phyloP scores from a whole-genome alignment of 306 rosid genomes.

The Quercus glauca region DNA sequence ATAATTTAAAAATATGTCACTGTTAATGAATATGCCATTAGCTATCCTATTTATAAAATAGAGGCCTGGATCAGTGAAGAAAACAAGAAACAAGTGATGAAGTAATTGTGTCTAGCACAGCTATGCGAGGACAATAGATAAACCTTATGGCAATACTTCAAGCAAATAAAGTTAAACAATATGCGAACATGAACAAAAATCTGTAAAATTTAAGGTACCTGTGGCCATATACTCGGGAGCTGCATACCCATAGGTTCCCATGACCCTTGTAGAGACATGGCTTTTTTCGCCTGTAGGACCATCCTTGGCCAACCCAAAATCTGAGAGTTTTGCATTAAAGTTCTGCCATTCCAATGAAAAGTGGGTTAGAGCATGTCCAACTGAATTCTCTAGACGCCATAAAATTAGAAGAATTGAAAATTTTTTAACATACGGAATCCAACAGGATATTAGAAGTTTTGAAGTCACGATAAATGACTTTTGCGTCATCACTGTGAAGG shows the following conservation, averaged over 20 bases:
- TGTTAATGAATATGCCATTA: too few relatives aligned
- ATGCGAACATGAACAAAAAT: not conserved
- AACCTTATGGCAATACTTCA: not conserved
- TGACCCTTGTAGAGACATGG: conserved; percentile 91
- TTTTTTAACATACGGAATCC: conserved; percentile 52
- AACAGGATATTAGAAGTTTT: conserved; percentile 82
- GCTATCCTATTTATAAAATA: too few relatives aligned
- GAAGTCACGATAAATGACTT: conserved; percentile 91
- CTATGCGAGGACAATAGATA: not conserved
- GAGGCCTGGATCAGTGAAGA: too few relatives aligned
- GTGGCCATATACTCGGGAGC: conserved; percentile 98
- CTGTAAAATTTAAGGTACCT: conserved; percentile 47
- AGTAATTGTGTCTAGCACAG: not conserved
- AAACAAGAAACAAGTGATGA: not conserved
- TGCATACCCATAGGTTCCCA: conserved; percentile 98
- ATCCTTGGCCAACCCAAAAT: conserved; percentile 96
- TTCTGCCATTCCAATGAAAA: conserved; percentile 42
- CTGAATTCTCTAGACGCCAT: conserved; percentile 2
- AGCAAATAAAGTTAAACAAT: not conserved
- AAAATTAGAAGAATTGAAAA: conserved; percentile 4
- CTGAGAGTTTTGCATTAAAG: conserved; percentile 82
- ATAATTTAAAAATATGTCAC: too few relatives aligned
- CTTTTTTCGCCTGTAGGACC: conserved; percentile 86
- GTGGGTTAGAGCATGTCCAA: conserved; percentile 16
- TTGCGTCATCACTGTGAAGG: conserved; percentile 91